Conservation (phyloP, 441 rosid genomes). For the Theobroma grandiflorum region DNA sequence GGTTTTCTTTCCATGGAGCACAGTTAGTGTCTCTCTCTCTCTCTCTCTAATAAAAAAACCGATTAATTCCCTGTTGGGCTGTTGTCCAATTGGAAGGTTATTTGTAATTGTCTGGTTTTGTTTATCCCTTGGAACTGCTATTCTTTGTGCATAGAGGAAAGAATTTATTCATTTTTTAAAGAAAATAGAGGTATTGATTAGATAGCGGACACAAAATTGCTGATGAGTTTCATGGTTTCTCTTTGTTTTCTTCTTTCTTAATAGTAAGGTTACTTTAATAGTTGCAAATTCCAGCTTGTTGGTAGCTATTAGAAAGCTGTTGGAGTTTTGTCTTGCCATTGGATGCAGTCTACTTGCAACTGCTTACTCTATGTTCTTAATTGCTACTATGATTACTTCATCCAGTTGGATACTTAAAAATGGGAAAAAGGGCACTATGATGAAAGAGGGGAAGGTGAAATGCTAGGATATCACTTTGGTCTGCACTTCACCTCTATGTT, state of each 20-base stretch:
- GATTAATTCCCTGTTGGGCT: background rate
- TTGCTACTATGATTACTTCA: background rate
- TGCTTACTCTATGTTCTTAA: slow-evolving; percentile 1
- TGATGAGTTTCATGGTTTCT: slow-evolving; percentile 5
- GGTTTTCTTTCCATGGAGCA: background rate
- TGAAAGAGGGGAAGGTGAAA: slow-evolving; percentile 8
- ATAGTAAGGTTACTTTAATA: background rate
- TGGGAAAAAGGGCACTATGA: background rate
- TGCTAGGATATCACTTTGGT: background rate
- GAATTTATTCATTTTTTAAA: too few species aligned
- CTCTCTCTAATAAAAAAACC: background rate
- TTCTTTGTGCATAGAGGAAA: background rate
- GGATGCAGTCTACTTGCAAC: slow-evolving; percentile 3
- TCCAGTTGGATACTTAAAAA: background rate
- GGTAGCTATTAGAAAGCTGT: background rate
- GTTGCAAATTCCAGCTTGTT: slow-evolving; percentile 10
- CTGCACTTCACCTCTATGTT: background rate
- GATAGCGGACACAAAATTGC: slow-evolving; percentile 11
- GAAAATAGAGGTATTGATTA: background rate
- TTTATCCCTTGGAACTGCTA: background rate
- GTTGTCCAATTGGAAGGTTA: background rate
- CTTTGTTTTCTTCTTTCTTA: background rate
- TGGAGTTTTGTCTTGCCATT: slow-evolving; percentile 1
- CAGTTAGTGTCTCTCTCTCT: background rate
- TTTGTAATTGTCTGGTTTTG: background rate